Percentiles rank a stretch among this genome's conserved stretches.
Conservation (phyloP, 176 grass and related monocot genomes). For the Typha latifolia region DNA sequence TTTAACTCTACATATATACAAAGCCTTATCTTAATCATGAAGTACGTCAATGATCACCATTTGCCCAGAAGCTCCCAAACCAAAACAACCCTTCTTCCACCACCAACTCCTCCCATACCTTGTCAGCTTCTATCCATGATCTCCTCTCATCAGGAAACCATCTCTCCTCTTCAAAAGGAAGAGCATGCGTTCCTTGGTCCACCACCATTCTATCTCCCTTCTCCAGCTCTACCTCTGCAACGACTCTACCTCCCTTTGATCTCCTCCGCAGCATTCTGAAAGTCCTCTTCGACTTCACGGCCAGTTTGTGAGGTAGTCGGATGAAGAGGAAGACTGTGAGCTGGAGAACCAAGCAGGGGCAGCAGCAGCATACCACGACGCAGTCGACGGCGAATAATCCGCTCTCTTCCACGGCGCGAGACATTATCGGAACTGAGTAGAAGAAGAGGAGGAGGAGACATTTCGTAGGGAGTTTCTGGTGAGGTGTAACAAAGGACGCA, state of each 20-base stretch:
- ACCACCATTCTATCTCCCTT: not conserved
- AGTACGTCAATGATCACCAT: constrained; percentile 13
- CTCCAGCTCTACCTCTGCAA: not conserved
- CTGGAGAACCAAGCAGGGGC: constrained; percentile 78
- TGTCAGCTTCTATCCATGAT: not conserved
- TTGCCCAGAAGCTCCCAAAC: constrained; percentile 90
- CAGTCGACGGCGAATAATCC: constrained; percentile 69
- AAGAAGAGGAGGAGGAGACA: no score
- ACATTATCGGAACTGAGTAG: no score
- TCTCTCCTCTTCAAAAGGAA: not conserved
- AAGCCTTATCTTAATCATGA: not conserved
- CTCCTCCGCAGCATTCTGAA: constrained; percentile 39
- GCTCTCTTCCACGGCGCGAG: constrained; percentile 18
- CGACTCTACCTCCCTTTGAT: not conserved
- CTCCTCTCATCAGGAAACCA: not conserved
- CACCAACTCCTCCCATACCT: constrained; percentile 42
- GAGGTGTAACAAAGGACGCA: no score
- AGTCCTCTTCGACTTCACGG: constrained; percentile 57
- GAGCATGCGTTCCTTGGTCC: not conserved
- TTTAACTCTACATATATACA: no score
- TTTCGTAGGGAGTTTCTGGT: no score
- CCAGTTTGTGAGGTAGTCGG: constrained; percentile 46
- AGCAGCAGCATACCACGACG: constrained; percentile 77
- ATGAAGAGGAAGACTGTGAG: constrained; percentile 80
- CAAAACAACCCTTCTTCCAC: constrained; percentile 55